Conservation (phyloP, 208 protist genomes). For the Crithidia brevicula region DNA sequence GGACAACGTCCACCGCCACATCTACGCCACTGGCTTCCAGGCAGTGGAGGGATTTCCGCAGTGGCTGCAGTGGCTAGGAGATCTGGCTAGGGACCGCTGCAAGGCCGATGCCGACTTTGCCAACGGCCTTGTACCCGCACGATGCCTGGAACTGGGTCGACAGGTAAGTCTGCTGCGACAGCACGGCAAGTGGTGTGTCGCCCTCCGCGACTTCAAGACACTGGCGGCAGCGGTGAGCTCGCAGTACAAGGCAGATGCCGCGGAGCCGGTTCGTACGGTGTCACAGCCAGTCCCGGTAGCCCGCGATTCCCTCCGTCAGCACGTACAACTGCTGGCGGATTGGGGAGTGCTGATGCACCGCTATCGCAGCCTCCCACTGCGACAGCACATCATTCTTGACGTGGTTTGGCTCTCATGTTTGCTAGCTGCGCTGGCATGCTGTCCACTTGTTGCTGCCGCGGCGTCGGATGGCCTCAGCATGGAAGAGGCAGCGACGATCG, state of each 20-base stretch:
- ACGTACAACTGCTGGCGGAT: constrained; percentile 74
- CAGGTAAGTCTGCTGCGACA: constrained; percentile 36
- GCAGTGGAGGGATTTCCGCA: constrained; percentile 63
- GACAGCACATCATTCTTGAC: constrained; percentile 63
- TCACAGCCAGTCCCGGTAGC: neutral
- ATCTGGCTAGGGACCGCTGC: constrained; percentile 62
- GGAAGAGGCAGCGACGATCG: neutral
- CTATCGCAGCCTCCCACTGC: constrained; percentile 56
- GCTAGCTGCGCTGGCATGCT: constrained; percentile 36
- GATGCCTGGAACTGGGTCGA: constrained; percentile 41
- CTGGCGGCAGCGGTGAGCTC: constrained; percentile 52
- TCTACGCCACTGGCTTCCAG: constrained; percentile 47
- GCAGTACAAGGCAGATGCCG: constrained; percentile 32
- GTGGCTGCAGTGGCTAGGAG: constrained; percentile 66
- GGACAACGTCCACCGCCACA: constrained; percentile 59
- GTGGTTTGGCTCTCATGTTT: constrained; percentile 61
- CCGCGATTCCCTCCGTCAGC: constrained; percentile 52
- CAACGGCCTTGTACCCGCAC: constrained; percentile 62
- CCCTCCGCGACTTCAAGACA: constrained; percentile 60
- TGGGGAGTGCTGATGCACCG: constrained; percentile 71
- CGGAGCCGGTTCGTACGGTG: neutral
- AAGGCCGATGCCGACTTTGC: constrained; percentile 72
- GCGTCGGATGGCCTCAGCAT: constrained; percentile 10
- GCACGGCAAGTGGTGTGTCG: constrained; percentile 61
- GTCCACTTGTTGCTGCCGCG: constrained; percentile 17